Evolutionary conservation across 441 rosid genomes (phyloP), one percentile per base, ranked within the genome.

Genomic region (Hura crepitans): DNA sequence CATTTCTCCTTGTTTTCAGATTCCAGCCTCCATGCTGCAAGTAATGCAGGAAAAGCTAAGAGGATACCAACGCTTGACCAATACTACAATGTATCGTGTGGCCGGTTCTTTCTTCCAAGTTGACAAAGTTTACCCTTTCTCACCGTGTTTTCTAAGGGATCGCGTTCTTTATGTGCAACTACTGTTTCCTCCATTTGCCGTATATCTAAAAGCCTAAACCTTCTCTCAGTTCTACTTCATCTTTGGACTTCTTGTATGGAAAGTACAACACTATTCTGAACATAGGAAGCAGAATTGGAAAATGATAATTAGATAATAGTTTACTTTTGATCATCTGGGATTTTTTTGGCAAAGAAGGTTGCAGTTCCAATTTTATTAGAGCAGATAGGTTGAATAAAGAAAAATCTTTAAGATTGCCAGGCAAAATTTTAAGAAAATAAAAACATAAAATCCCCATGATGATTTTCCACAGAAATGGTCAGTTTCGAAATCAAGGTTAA

Each of bases 161-260:
- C 22, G 20, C 28, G 56, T 58, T 42, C 56, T 18, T 10, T 28
- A 43, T 8, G 22, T 4, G 54, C 53, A 57, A 43, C 50, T 8
- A 42, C 39, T 14, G 4, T 45, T 39, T 46, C 58, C 15, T 46
- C 57, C 65, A 58, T 69, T 69, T 8, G 65, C 45, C 30, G 46
- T 59, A 20, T 58, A 45, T 22, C 60, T 66, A 66, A 55, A 55
- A 55, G 28, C 60, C 70, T 66, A 66, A 66, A 66, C 57, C 56
- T 45, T 23, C 28, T 62, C 47, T 33, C 17, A 42, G 7, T 69
- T 23, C 46, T 68, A 58, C 63, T 68, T 64, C 68, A 46, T 64
- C 58, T 35, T 20, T 27, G 45, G 30, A 50, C 59, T 31, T 50
- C 59, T 13, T 53, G 14, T 37, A 14, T 20, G 14, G 33, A 33